phyloP scores from a whole-genome alignment of 495 filamentous ascomycete genomes.

The Physcia stellaris region DNA sequence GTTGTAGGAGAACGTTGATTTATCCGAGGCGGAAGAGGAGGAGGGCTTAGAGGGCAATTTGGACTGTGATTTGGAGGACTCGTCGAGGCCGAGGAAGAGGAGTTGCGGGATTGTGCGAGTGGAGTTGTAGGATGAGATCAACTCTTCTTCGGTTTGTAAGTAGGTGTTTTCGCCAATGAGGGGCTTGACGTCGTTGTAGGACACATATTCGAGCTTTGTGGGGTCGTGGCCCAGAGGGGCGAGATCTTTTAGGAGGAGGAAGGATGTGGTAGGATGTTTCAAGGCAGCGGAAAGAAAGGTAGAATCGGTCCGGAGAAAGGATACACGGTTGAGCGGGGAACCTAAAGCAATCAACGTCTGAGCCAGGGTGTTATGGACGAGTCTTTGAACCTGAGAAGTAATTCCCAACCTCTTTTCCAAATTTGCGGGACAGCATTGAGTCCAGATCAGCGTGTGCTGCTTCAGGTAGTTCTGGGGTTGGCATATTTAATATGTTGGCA shows the following conservation, averaged over 20 bases:
- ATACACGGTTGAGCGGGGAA: constrained; percentile 63
- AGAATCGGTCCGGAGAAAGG: constrained; percentile 73
- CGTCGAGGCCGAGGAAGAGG: constrained; percentile 80
- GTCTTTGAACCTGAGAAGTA: constrained; percentile 65
- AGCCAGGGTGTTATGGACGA: not conserved
- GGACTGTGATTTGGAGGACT: constrained; percentile 39
- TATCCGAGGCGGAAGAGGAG: no score
- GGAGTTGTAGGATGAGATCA: constrained; percentile 66
- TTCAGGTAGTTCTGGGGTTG: constrained; percentile 29
- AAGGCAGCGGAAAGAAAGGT: constrained; percentile 65
- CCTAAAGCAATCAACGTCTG: constrained; percentile 26
- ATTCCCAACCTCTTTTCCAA: constrained; percentile 82
- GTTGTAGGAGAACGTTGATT: constrained; percentile 33
- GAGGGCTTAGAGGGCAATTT: no score
- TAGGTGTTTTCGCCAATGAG: constrained; percentile 65
- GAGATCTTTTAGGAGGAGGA: constrained; percentile 68
- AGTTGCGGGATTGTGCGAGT: constrained; percentile 47
- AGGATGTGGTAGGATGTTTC: constrained; percentile 52
- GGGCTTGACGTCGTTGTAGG: constrained; percentile 46
- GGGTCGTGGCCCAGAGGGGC: constrained; percentile 54
- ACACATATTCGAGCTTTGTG: constrained; percentile 44
- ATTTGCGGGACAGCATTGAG: constrained; percentile 74
- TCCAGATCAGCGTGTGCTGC: constrained; percentile 53
- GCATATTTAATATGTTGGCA: constrained; percentile 4
- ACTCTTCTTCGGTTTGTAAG: constrained; percentile 54